Conservation (phyloP, 768 basidiomycete species). For the Astraeus odoratus region DNA sequence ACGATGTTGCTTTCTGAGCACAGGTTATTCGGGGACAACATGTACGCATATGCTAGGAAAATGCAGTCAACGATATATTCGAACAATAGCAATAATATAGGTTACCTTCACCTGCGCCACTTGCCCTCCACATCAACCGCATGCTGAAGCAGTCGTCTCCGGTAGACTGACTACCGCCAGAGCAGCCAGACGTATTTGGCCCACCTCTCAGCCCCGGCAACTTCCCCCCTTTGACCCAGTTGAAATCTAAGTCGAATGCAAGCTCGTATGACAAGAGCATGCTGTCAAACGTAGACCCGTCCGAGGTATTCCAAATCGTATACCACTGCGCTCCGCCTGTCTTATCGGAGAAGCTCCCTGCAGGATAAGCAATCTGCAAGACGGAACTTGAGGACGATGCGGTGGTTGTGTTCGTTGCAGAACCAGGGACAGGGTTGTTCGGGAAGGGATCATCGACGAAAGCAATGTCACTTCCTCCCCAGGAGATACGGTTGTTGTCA, state of each 20-base stretch:
- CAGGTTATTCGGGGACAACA: slow-evolving; percentile 54
- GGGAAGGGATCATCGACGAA: slow-evolving; percentile 70
- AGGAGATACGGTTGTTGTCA: slow-evolving; percentile 53
- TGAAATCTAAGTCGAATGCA: slow-evolving; percentile 57
- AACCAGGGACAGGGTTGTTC: slow-evolving; percentile 33
- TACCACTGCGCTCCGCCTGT: slow-evolving; percentile 65
- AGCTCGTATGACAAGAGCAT: slow-evolving; percentile 74
- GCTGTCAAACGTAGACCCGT: slow-evolving; percentile 49
- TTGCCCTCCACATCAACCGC: slow-evolving; percentile 68
- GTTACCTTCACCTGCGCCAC: slow-evolving; percentile 65
- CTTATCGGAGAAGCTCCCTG: slow-evolving; percentile 50
- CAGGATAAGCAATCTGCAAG: slow-evolving; percentile 58
- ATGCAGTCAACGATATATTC: slow-evolving; percentile 1
- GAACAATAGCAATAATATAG: slow-evolving; percentile 15
- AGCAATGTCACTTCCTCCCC: slow-evolving; percentile 45
- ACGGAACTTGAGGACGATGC: slow-evolving; percentile 23
- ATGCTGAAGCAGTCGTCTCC: slow-evolving; percentile 69
- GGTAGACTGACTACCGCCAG: slow-evolving; percentile 57
- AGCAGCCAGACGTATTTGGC: slow-evolving; percentile 52
- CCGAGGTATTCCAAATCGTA: slow-evolving; percentile 58
- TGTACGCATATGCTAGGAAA: slow-evolving; percentile 69
- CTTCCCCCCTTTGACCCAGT: slow-evolving; percentile 73
- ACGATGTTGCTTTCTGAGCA: slow-evolving; percentile 48
- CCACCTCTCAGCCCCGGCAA: slow-evolving; percentile 74
- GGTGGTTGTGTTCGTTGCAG: slow-evolving; percentile 17